A percentile compares a stretch with the other conserved stretches of the same genome.
Conservation (phyloP, 768 basidiomycete species). For the Cubamyces lactineus region DNA sequence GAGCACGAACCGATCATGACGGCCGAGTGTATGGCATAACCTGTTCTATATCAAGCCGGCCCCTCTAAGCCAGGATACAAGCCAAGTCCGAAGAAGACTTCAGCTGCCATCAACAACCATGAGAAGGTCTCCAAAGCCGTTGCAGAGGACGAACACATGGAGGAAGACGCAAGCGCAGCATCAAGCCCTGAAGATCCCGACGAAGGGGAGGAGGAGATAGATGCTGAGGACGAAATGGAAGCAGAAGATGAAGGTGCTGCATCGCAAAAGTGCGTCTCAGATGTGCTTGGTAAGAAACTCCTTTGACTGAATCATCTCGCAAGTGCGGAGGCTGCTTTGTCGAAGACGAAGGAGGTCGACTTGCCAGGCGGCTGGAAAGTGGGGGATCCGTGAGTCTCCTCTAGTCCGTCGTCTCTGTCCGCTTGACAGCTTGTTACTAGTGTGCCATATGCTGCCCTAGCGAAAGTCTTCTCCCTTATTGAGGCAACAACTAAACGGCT, state of each 20-base stretch:
- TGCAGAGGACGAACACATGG: constrained; percentile 32
- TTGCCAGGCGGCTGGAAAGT: constrained; percentile 81
- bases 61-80: constrained; percentile 9
- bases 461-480: constrained; percentile 85
- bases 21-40: neutral
- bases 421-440: constrained; percentile 41
- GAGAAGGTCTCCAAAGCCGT: constrained; percentile 15
- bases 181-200: constrained; percentile 34
- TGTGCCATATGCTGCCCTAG: constrained; percentile 92
- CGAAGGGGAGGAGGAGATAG: constrained; percentile 38
- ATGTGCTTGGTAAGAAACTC: neutral
- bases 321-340: constrained; percentile 73
- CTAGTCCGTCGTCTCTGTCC: neutral
- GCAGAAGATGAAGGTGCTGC: constrained; percentile 53
- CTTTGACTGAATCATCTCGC: neutral
- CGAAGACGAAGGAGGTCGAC: constrained; percentile 68
- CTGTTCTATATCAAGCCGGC: constrained; percentile 1
- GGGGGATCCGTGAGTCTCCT: constrained; percentile 72
- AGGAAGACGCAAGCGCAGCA: constrained; percentile 24
- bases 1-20: neutral
- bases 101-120: neutral
- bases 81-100: neutral
- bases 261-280: constrained; percentile 60
- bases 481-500: constrained; percentile 94
- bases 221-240: constrained; percentile 40